Percentiles rank a stretch among this genome's conserved stretches.
Evolutionary conservation across 768 basidiomycete species (phyloP).

Genomic region (Lactarius trivialis): DNA sequence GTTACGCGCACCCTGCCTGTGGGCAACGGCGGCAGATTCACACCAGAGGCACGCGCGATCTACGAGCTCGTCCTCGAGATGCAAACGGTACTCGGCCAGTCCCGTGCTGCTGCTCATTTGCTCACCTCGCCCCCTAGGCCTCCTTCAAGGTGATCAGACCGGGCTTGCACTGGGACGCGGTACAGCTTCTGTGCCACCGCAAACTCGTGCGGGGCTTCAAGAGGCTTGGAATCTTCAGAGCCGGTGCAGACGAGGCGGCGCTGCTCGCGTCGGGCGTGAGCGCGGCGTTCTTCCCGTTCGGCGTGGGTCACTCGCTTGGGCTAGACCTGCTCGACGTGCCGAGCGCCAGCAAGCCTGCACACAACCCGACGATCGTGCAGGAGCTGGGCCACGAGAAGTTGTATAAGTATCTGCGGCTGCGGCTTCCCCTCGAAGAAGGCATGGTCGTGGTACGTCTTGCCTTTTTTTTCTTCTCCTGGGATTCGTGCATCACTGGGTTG

Average conservation of each 20-base stretch:
- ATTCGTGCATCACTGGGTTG: too few species aligned
- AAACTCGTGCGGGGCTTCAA: constrained; percentile 80
- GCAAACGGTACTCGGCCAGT: constrained; percentile 58
- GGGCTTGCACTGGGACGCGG: constrained; percentile 83
- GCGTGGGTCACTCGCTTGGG: constrained; percentile 84
- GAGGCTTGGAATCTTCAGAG: constrained; percentile 76
- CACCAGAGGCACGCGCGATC: constrained; percentile 70
- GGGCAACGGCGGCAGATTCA: constrained; percentile 91
- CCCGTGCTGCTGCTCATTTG: not conserved
- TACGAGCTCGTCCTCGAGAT: constrained; percentile 86
- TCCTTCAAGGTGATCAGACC: constrained; percentile 66
- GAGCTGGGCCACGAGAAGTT: constrained; percentile 49
- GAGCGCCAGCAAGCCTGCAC: constrained; percentile 65
- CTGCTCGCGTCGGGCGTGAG: constrained; percentile 73
- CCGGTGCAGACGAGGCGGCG: constrained; percentile 54
- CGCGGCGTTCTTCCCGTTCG: constrained; percentile 91
- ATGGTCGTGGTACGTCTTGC: constrained; percentile 75
- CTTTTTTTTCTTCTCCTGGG: not conserved
- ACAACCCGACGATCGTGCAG: constrained; percentile 44
- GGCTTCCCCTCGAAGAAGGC: constrained; percentile 61
- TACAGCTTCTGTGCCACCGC: constrained; percentile 80
- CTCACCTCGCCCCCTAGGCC: constrained; percentile 35
- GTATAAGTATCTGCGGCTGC: constrained; percentile 73
- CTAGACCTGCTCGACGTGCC: constrained; percentile 94
- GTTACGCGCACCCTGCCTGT: constrained; percentile 78